Evolutionary conservation across 345 rosid species (phyloP).

Genomic region (Lenwebbia sp.): DNA sequence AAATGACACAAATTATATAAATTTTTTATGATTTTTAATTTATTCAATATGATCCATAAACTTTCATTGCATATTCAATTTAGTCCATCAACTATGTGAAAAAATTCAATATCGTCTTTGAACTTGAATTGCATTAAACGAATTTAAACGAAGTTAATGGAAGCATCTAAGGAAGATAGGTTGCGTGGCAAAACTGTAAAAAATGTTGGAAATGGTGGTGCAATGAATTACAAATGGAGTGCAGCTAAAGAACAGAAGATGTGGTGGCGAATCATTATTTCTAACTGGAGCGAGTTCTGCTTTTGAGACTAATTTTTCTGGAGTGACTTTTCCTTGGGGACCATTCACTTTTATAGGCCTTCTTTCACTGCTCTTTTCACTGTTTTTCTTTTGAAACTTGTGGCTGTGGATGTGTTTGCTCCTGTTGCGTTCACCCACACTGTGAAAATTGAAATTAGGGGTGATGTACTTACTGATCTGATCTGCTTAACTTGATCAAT

Average conservation of each 20-base stretch:
- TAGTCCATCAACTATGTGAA: rapidly evolving
- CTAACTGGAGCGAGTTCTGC: not conserved
- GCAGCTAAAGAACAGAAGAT: not conserved
- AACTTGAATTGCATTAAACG: too few relatives aligned
- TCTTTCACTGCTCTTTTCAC: not conserved
- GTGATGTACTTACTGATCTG: not conserved
- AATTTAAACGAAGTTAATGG: not conserved
- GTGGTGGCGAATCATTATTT: not conserved
- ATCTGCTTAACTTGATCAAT: not conserved
- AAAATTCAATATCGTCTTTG: too few relatives aligned
- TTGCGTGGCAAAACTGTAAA: not conserved
- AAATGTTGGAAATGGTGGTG: not conserved
- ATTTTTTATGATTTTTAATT: too few relatives aligned
- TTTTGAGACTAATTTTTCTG: not conserved
- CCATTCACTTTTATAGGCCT: not conserved
- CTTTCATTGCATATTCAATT: too few relatives aligned
- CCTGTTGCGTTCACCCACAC: not conserved
- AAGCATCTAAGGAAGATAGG: not conserved
- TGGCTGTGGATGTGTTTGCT: not conserved
- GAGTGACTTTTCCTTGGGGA: not conserved
- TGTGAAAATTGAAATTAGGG: not conserved
- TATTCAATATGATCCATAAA: too few relatives aligned
- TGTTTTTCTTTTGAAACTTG: not conserved
- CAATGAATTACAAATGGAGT: not conserved
- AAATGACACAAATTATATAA: too few relatives aligned